These are phyloP conservation scores for Echites panduratus DNA, from an alignment of 257 asterid genomes.

Conservation along the genomic window DNA sequence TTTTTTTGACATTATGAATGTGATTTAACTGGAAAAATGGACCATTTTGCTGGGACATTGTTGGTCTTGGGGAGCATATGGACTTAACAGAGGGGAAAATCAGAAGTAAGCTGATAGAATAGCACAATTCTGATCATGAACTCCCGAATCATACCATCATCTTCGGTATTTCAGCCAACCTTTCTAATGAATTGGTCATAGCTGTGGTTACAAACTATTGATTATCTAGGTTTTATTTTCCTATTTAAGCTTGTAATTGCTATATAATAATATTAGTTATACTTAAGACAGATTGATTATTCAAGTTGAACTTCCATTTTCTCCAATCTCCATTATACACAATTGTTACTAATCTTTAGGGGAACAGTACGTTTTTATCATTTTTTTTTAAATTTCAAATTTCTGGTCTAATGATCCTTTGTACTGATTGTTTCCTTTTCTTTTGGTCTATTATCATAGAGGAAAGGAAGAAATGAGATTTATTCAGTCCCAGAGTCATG, in stretches of 20 bases:
- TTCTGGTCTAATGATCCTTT: not conserved
- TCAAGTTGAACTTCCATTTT: not conserved
- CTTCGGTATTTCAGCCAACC: not conserved
- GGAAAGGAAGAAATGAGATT: not conserved
- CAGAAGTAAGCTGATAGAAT: not conserved
- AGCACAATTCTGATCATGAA: not conserved
- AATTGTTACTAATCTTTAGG: not conserved
- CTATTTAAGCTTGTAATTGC: not conserved
- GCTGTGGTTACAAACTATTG: not conserved
- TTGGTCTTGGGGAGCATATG: not conserved
- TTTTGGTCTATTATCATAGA: not conserved
- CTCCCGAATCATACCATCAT: not conserved
- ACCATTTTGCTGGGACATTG: not conserved
- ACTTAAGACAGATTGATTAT: not conserved
- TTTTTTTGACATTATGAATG: not conserved
- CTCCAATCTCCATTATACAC: not conserved
- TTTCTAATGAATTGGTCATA: not conserved
- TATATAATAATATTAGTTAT: not conserved
- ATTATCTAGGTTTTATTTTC: not conserved
- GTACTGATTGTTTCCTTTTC: not conserved
- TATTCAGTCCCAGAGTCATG: not conserved
- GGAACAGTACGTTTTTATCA: not conserved
- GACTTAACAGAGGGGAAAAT: not conserved
- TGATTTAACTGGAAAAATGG: too few relatives aligned
- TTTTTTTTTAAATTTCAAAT: not conserved